Evolutionary conservation across 202 grass and related monocot species (phyloP).

Genomic region (Schoenoplectus tabernaemontani): DNA sequence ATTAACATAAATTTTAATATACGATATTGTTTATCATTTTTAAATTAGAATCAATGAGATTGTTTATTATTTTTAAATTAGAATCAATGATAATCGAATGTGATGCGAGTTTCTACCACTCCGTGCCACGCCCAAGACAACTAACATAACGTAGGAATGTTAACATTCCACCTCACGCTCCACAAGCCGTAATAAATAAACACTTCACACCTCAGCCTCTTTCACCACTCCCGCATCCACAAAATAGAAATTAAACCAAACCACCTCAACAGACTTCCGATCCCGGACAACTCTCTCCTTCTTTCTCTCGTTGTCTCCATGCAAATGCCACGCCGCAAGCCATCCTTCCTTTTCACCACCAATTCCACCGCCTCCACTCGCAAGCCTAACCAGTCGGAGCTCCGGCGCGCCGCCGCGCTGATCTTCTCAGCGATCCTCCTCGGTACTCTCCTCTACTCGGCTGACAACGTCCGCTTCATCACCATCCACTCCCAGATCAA

Average conservation of each 20-base stretch:
- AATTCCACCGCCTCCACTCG: not conserved
- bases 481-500: conserved; percentile 37
- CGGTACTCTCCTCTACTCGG: conserved; percentile 60
- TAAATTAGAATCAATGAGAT: no score
- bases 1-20: no score
- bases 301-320: not conserved
- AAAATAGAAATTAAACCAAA: not conserved
- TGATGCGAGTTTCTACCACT: no score
- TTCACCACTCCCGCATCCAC: not conserved
- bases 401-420: conserved; percentile 47
- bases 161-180: not conserved
- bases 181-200: not conserved
- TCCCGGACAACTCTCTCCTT: not conserved
- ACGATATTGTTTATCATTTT: no score
- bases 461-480: conserved; percentile 54
- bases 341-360: conserved; percentile 12
- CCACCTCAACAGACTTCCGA: not conserved
- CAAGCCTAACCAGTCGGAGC: conserved; percentile 31
- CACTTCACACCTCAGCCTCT: not conserved
- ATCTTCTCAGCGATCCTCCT: conserved; percentile 42
- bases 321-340: conserved; percentile 21
- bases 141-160: not conserved
- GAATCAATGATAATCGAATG: no score
- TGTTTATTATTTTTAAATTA: no score
- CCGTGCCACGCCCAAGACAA: not conserved